A percentile compares a stretch with the other conserved stretches of the same genome.
These are phyloP conservation scores for Leishmania major DNA, from an alignment of 208 protist genomes.

Conservation along the genomic window DNA sequence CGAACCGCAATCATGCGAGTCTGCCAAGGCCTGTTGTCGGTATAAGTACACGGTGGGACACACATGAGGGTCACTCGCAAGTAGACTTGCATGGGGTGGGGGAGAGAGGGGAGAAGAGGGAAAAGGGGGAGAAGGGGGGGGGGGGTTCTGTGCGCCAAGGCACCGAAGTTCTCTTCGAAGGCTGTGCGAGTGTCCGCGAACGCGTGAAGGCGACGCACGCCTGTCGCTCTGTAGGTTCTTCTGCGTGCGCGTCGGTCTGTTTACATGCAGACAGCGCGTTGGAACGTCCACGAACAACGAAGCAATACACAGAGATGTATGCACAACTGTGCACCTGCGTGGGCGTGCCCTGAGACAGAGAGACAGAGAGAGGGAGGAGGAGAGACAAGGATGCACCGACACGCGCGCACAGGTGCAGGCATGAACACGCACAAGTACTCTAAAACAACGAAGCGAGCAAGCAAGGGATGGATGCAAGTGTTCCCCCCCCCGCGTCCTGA, in stretches of 20 bases:
- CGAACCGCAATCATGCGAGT: background rate
- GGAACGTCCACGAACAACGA: too few species aligned
- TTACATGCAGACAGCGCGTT: background rate
- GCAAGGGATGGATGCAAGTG: background rate
- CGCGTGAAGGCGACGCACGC: background rate
- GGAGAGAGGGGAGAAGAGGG: too few species aligned
- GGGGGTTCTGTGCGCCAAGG: background rate
- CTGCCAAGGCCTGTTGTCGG: background rate
- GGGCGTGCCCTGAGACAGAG: background rate
- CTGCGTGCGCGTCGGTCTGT: background rate
- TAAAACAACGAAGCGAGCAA: background rate
- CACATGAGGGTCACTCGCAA: background rate
- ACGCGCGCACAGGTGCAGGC: background rate
- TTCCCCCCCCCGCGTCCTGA: background rate
- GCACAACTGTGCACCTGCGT: background rate
- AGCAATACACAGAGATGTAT: background rate
- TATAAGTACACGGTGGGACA: background rate
- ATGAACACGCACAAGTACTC: background rate
- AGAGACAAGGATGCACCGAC: background rate
- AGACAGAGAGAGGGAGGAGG: background rate
- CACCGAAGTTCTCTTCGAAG: background rate
- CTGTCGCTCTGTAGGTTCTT: background rate
- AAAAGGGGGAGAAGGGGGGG: too few species aligned
- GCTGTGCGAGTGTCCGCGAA: background rate
- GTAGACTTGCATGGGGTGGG: background rate